A percentile compares a stretch with the other conserved stretches of the same genome.
phyloP scores from a whole-genome alignment of 345 rosid species.

The Populus euphratica region DNA sequence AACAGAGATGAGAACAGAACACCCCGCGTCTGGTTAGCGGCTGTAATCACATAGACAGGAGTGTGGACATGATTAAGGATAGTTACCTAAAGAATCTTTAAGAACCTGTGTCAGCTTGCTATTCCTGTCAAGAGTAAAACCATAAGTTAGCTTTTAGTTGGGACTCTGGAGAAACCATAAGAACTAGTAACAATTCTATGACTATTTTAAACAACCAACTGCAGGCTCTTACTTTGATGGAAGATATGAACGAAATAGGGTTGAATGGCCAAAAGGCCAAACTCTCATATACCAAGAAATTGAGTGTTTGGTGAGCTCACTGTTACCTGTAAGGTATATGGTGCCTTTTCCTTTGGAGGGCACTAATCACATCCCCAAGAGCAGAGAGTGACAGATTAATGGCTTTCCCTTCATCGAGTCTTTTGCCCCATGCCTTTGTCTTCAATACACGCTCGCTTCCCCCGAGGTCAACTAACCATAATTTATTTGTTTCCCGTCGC shows the following conservation, averaged over 20 bases:
- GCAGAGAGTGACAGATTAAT: constrained; percentile 80
- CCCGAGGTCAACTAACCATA: constrained; percentile 80
- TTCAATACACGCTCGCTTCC: constrained; percentile 87
- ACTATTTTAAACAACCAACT: neutral
- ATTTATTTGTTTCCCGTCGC: constrained; percentile 54
- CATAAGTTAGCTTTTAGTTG: constrained; percentile 1
- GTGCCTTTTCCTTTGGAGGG: constrained; percentile 61
- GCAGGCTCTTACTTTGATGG: neutral
- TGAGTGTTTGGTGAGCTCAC: neutral
- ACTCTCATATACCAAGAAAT: neutral
- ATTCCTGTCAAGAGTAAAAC: constrained; percentile 51
- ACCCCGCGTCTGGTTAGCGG: too few relatives aligned
- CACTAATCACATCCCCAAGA: constrained; percentile 71
- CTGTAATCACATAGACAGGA: too few relatives aligned
- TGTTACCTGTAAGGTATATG: constrained; percentile 75
- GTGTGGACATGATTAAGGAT: neutral
- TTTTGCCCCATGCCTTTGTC: constrained; percentile 74
- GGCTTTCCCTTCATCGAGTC: constrained; percentile 90
- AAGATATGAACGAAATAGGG: neutral
- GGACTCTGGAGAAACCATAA: neutral
- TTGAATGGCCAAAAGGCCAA: neutral
- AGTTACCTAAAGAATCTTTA: constrained; percentile 75
- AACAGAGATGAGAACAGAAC: too few relatives aligned
- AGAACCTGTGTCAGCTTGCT: constrained; percentile 84
- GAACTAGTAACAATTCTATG: neutral